A percentile compares a stretch with the other conserved stretches of the same genome.
These are phyloP conservation scores for Nissolia schottii DNA, from an alignment of 306 rosid species.

Conservation along the genomic window DNA sequence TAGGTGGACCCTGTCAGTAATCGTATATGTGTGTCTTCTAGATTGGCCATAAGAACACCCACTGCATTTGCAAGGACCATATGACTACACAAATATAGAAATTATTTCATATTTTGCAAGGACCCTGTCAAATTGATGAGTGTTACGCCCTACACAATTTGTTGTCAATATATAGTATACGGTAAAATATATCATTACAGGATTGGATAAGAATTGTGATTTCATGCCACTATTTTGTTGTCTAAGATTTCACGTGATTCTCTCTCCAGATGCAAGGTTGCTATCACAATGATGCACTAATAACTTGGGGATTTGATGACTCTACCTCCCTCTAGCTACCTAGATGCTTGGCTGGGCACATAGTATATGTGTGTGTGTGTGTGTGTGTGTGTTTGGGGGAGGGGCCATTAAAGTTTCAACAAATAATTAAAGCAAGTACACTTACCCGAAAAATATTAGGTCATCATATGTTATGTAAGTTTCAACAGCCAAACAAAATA, in stretches of 20 bases:
- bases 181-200: background rate
- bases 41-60: background rate
- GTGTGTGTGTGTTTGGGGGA: too few relatives aligned
- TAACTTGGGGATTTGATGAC: background rate
- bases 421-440: background rate
- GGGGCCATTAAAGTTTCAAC: background rate
- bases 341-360: background rate
- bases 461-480: background rate
- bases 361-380: too few relatives aligned
- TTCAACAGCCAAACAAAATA: background rate
- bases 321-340: too few relatives aligned
- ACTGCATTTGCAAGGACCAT: background rate
- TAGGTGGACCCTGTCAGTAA: background rate
- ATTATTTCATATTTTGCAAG: too few relatives aligned
- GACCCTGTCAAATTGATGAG: too few relatives aligned
- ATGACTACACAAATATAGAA: background rate
- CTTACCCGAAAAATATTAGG: background rate
- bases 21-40: background rate
- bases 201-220: background rate
- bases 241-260: background rate
- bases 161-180: background rate
- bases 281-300: slow-evolving; percentile 2
- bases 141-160: background rate
- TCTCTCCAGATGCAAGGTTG: background rate
- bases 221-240: background rate